Evolutionary conservation across 208 protist species (phyloP).

Genomic region (Wallacemonas collosoma): DNA sequence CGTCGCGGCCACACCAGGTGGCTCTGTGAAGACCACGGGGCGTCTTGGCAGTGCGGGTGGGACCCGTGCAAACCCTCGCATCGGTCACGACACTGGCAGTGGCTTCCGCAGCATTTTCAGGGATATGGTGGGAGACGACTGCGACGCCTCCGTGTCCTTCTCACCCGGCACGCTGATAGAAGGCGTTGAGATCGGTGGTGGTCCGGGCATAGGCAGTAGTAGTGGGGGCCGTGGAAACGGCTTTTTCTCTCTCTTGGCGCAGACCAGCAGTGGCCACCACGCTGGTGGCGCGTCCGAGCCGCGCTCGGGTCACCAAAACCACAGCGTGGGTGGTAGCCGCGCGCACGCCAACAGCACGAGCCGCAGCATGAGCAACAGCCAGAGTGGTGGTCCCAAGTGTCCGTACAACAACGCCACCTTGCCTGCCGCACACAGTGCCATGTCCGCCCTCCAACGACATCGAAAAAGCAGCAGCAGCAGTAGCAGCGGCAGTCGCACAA

Average conservation of each 20-base stretch:
- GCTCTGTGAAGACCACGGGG: too few relatives aligned
- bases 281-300: neutral
- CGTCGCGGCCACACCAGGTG: too few relatives aligned
- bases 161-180: neutral
- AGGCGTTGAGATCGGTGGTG: neutral
- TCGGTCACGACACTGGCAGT: neutral
- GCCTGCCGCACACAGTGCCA: neutral
- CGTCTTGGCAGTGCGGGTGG: neutral
- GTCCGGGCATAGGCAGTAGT: neutral
- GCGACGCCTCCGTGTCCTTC: neutral
- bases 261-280: neutral
- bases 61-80: neutral
- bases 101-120: constrained; percentile 13
- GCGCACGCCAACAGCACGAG: neutral
- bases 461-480: constrained; percentile 14
- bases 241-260: constrained; percentile 10
- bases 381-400: too few relatives aligned
- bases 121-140: neutral
- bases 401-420: too few relatives aligned
- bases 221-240: neutral
- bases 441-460: neutral
- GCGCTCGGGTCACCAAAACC: neutral
- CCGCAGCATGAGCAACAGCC: neutral
- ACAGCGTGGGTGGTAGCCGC: neutral
- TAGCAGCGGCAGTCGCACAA: constrained; percentile 11